These are phyloP conservation scores for Avicennia marina DNA, from an alignment of 257 asterid species.

Conservation along the genomic window DNA sequence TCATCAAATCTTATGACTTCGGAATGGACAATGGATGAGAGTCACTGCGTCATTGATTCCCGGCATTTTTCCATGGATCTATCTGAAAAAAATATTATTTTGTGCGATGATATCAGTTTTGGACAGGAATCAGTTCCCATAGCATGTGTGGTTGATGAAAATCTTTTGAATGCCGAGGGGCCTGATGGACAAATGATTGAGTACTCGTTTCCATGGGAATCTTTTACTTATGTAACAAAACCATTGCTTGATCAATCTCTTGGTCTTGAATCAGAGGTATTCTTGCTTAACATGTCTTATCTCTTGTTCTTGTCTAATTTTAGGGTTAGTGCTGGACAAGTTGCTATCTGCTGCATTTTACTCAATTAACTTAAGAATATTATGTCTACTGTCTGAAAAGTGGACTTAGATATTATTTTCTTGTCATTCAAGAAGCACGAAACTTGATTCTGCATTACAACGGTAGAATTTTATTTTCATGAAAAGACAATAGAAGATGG, in stretches of 20 bases:
- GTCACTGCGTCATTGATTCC: conserved; percentile 85
- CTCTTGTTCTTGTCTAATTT: conserved; percentile 9
- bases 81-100: conserved; percentile 64
- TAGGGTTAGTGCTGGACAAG: neutral
- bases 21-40: conserved; percentile 87
- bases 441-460: too few species aligned
- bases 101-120: conserved; percentile 93
- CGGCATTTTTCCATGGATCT: conserved; percentile 72
- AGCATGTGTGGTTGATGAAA: conserved; percentile 93
- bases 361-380: neutral
- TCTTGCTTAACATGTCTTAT: conserved; percentile 8
- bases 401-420: conserved; percentile 4
- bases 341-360: neutral
- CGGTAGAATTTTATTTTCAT: too few species aligned
- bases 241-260: conserved; percentile 64
- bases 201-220: conserved; percentile 88
- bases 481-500: too few species aligned
- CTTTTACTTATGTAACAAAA: conserved; percentile 77
- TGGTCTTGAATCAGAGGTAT: conserved; percentile 69
- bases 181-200: conserved; percentile 63
- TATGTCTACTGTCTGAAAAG: neutral
- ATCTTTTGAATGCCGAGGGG: conserved; percentile 83
- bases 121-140: conserved; percentile 83
- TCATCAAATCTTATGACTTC: conserved; percentile 28
- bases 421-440: too few species aligned